A percentile compares a stretch with the other conserved stretches of the same genome.
phyloP scores from a whole-genome alignment of 1,284 basidiomycete species.

The Ganoderma leucocontextum region DNA sequence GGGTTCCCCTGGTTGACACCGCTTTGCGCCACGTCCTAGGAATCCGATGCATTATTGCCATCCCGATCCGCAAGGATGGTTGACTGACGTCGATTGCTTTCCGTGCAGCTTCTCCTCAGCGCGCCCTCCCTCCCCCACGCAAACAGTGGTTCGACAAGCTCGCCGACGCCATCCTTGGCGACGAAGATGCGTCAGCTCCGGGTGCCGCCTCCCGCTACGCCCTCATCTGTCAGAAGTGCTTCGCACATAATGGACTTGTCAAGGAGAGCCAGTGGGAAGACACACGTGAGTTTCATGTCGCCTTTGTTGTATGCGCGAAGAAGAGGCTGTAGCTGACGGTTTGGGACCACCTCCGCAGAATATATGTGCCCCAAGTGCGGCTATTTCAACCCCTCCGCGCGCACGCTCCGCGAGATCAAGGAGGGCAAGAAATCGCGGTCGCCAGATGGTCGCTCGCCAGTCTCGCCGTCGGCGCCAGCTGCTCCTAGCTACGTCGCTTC shows the following conservation, averaged over 20 bases:
- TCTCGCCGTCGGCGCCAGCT: constrained; percentile 5
- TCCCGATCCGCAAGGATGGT: neutral
- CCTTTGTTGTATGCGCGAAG: neutral
- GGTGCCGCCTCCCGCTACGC: constrained; percentile 79
- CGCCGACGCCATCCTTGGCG: constrained; percentile 87
- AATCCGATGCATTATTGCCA: neutral
- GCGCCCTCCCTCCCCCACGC: constrained; percentile 62
- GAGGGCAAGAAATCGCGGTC: constrained; percentile 31
- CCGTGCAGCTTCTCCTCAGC: constrained; percentile 46
- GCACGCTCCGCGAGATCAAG: constrained; percentile 47
- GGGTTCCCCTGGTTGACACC: neutral
- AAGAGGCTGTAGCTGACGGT: neutral
- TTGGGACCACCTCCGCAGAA: constrained; percentile 50
- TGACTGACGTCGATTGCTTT: constrained; percentile 4
- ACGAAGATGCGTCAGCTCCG: constrained; percentile 68
- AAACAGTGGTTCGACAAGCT: constrained; percentile 92
- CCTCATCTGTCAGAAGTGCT: constrained; percentile 93
- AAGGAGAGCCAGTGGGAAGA: constrained; percentile 91
- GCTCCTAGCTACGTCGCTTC: constrained; percentile 21
- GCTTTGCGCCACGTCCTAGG: constrained; percentile 1
- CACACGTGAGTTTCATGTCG: constrained; percentile 69
- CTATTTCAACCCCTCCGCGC: constrained; percentile 71
- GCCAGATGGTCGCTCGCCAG: constrained; percentile 20
- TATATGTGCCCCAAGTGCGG: constrained; percentile 81
- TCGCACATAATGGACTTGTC: constrained; percentile 93